phyloP scores from a whole-genome alignment of 495 filamentous ascomycete species.

The Hypoxylon subgilvum region DNA sequence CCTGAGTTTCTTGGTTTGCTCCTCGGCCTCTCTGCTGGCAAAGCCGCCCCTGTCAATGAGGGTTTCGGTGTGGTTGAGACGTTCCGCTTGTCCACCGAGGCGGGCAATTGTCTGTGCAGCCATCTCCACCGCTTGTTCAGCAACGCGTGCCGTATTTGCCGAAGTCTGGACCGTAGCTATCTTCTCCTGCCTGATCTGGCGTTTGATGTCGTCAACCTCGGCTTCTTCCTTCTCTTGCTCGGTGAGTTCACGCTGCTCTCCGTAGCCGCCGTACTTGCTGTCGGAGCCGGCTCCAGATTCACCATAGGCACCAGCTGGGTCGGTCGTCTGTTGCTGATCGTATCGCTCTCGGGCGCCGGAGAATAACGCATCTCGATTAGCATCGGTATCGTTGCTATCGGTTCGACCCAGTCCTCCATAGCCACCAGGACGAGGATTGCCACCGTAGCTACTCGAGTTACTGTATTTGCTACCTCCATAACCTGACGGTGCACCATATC shows the following conservation, averaged over 20 bases:
- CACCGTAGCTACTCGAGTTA: conserved; percentile 28
- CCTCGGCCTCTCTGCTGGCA: conserved; percentile 58
- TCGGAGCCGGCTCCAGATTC: conserved; percentile 49
- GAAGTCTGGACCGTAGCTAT: conserved; percentile 72
- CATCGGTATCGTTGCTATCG: conserved; percentile 64
- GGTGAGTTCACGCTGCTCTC: conserved; percentile 72
- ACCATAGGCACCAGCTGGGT: conserved; percentile 17
- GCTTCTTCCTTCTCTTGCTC: conserved; percentile 72
- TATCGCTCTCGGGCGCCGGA: conserved; percentile 64
- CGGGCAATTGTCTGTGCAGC: conserved; percentile 70
- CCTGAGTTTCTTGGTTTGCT: conserved; percentile 77
- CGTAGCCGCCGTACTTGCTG: conserved; percentile 65
- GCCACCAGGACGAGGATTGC: conserved; percentile 63
- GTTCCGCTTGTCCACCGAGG: conserved; percentile 76
- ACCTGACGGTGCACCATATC: conserved; percentile 66
- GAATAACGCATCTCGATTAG: conserved; percentile 66
- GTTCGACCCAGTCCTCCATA: conserved; percentile 72
- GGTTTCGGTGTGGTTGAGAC: conserved; percentile 77
- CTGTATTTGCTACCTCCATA: conserved; percentile 72
- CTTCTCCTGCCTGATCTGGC: conserved; percentile 77
- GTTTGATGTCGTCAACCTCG: conserved; percentile 66
- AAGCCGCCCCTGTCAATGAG: conserved; percentile 69
- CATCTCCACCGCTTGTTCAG: conserved; percentile 73
- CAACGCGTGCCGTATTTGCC: conserved; percentile 69
- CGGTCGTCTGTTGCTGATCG: conserved; percentile 49